Base-by-base conservation (phyloP, 192 early-diverging fungal species). In the Coemansia sp. region DNA sequence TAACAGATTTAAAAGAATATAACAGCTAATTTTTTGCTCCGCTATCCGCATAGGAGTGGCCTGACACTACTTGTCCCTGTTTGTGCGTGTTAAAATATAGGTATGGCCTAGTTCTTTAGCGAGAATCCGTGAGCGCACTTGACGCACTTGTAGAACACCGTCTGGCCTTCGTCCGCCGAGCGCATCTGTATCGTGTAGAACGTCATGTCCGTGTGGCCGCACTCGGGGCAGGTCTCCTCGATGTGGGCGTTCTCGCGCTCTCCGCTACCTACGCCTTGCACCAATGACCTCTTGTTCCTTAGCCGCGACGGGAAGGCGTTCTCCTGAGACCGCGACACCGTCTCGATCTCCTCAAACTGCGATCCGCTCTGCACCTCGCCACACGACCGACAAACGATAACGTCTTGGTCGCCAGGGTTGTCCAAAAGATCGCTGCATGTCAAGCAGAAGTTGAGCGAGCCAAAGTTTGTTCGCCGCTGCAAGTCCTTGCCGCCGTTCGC, bases 151-250 rank as follows among this genome's bases (percentile, higher is more conserved):
- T 95, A 97, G 70, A 99, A 99, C n/a, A 99, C 87, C n/a, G 97
- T 99, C 81, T 99, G 97, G 38, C 97, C 97, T 88, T 99, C 97
- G 87, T 99, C 97, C 12, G 97, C 97, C 61, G 91, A 93, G 41
- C 97, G 90, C 70, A 99, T 80, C 74, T 99, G 97, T 78, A 95
- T 91, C 3, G 97, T 97, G 68, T 96, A 89, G 76, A 92, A 99
- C 14, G 87, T 89, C 92, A 99, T 94, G 82, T 97, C 94, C 15
- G 87, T 86, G 19, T 87, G 82, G 44, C 90, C 97, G 72, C 97
- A 99, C 54, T 93, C 87, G 18, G 92, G 94, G 78, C 97, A 99
- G 63, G 89, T 92, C 74, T 99, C 95, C 65, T 97, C 91, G 41
- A 98, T 92, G 86, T 56, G 60, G 14, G 70, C 74, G 44, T 82